Evolutionary conservation across 495 filamentous ascomycete genomes (phyloP).

Genomic region (Podospora didyma): DNA sequence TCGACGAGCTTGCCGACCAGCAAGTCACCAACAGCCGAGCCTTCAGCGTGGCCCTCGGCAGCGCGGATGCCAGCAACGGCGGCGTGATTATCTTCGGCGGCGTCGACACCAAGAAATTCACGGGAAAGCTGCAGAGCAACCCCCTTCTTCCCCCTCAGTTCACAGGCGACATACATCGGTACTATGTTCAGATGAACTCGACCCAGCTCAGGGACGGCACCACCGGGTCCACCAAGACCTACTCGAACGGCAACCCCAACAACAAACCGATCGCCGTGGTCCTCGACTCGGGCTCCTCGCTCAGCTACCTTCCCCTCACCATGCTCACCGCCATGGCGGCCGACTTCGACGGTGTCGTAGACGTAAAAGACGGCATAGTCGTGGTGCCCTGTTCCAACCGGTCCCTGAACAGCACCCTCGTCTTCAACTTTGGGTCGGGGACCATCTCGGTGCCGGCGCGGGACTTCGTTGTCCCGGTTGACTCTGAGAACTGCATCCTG

Average conservation of each 20-base stretch:
- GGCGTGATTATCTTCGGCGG: conserved; percentile 87
- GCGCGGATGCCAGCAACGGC: conserved; percentile 28
- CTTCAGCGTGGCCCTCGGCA: conserved; percentile 39
- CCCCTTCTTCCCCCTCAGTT: conserved; percentile 50
- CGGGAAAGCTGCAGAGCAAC: conserved; percentile 61
- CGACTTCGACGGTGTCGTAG: conserved; percentile 54
- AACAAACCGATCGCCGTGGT: conserved; percentile 49
- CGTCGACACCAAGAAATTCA: conserved; percentile 77
- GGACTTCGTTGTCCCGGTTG: conserved; percentile 42
- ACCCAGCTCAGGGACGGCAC: conserved; percentile 43
- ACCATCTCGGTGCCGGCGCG: conserved; percentile 56
- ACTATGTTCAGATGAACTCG: conserved; percentile 56
- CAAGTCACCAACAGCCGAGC: conserved; percentile 35
- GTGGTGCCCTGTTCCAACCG: conserved; percentile 65
- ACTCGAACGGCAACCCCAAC: conserved; percentile 36
- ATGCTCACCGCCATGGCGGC: conserved; percentile 57
- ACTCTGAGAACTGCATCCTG: conserved; percentile 51
- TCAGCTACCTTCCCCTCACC: conserved; percentile 71
- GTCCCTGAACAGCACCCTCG: conserved; percentile 53
- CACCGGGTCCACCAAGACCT: conserved; percentile 42
- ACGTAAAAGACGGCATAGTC: conserved; percentile 31
- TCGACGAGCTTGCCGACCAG: conserved; percentile 34
- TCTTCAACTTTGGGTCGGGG: conserved; percentile 67
- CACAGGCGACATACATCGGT: conserved; percentile 25
- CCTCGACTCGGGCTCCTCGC: conserved; percentile 78